phyloP scores from a whole-genome alignment of 768 basidiomycete genomes.

The Cytidiella melzeri region DNA sequence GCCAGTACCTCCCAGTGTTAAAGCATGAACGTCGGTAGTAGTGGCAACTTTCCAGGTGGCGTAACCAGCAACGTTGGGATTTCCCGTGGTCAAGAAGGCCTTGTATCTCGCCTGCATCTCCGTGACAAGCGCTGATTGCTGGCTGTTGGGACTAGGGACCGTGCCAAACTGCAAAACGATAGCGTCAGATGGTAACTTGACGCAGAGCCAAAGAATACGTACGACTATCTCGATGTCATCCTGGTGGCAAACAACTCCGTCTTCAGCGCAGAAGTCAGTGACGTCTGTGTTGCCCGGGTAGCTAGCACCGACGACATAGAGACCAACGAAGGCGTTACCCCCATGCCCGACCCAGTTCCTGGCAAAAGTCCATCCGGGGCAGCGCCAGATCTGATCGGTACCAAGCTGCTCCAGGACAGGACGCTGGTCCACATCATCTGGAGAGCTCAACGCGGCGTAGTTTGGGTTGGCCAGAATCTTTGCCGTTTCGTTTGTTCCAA shows the following conservation, averaged over 20 bases:
- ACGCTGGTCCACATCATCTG: conserved; percentile 42
- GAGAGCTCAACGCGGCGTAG: conserved; percentile 34
- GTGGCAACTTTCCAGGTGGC: conserved; percentile 50
- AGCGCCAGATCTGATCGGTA: conserved; percentile 68
- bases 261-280: conserved; percentile 43
- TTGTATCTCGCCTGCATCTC: conserved; percentile 68
- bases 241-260: conserved; percentile 66
- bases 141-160: conserved; percentile 43
- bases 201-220: conserved; percentile 23
- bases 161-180: conserved; percentile 45
- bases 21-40: conserved; percentile 45
- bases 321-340: conserved; percentile 60
- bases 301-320: conserved; percentile 61
- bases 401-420: conserved; percentile 50
- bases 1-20: conserved; percentile 56
- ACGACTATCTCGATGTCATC: conserved; percentile 80
- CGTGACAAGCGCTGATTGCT: conserved; percentile 51
- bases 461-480: conserved; percentile 37
- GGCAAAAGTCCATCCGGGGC: conserved; percentile 66
- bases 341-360: conserved; percentile 61
- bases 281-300: conserved; percentile 59
- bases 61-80: conserved; percentile 49
- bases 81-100: conserved; percentile 59
- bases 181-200: conserved; percentile 17
- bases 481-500: conserved; percentile 42